Evolutionary conservation across 1,284 basidiomycete genomes (phyloP).

Genomic region (Gomphus bonarii): DNA sequence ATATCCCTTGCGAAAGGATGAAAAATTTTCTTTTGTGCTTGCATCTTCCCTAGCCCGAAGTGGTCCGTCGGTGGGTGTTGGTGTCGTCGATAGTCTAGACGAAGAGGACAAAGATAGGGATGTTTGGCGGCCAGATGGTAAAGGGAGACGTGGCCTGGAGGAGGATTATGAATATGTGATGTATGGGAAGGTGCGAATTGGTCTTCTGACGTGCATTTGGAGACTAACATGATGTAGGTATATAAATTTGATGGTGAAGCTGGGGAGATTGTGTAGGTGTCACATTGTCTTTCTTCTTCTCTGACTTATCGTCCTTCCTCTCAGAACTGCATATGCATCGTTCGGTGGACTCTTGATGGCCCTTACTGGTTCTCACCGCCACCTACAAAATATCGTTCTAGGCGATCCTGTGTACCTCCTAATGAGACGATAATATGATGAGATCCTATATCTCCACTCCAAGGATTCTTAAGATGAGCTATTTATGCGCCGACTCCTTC

Average conservation of each 20-base stretch:
- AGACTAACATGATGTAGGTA: constrained; percentile 40
- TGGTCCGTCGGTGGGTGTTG: constrained; percentile 30
- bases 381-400: constrained; percentile 86
- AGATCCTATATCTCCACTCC: too few species aligned
- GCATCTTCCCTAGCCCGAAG: constrained; percentile 74
- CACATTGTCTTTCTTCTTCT: not conserved
- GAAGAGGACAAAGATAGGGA: constrained; percentile 66
- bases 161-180: constrained; percentile 99
- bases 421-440: constrained; percentile 54
- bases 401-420: constrained; percentile 90
- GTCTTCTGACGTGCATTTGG: not conserved
- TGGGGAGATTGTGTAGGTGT: constrained; percentile 67
- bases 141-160: constrained; percentile 79
- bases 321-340: constrained; percentile 87
- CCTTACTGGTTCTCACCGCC: constrained; percentile 85
- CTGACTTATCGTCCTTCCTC: too few species aligned
- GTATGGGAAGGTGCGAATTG: constrained; percentile 81
- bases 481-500: constrained; percentile 21
- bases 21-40: constrained; percentile 80
- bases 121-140: constrained; percentile 84
- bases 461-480: not conserved
- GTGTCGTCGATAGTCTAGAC: constrained; percentile 32
- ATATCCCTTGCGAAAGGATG: constrained; percentile 58
- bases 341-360: constrained; percentile 98
- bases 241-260: constrained; percentile 93